phyloP scores from a whole-genome alignment of 495 filamentous ascomycete genomes.

The Xylaria flabelliformis region DNA sequence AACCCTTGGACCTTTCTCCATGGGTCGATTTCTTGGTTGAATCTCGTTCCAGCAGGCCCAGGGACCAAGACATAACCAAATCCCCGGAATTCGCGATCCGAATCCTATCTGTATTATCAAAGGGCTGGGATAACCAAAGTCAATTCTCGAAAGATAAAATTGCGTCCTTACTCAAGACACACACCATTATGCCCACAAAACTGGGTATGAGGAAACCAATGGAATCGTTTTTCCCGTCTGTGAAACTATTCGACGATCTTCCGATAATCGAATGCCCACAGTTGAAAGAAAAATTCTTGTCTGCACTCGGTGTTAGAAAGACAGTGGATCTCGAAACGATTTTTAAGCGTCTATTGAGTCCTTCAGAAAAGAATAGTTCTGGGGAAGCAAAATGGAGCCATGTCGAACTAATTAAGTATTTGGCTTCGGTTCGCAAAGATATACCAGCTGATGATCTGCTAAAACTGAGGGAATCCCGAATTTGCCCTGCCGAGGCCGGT shows the following conservation, averaged over 20 bases:
- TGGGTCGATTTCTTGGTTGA: constrained; percentile 84
- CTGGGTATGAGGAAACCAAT: constrained; percentile 84
- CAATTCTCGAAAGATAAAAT: constrained; percentile 68
- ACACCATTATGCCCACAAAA: constrained; percentile 88
- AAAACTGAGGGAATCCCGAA: constrained; percentile 73
- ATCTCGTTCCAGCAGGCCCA: constrained; percentile 51
- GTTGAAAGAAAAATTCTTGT: constrained; percentile 88
- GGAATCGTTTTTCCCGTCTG: constrained; percentile 91
- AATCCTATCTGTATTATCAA: constrained; percentile 81
- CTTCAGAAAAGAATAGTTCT: constrained; percentile 50
- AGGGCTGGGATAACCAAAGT: constrained; percentile 81
- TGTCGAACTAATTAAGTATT: constrained; percentile 91
- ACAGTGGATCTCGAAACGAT: constrained; percentile 94
- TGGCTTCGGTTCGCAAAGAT: constrained; percentile 86
- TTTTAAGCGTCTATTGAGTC: constrained; percentile 80
- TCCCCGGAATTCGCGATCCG: constrained; percentile 77
- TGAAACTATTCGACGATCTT: constrained; percentile 92
- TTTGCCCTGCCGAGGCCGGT: constrained; percentile 80
- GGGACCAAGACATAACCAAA: constrained; percentile 64
- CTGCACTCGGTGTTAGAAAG: constrained; percentile 78
- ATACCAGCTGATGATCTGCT: constrained; percentile 85
- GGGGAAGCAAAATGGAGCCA: constrained; percentile 80
- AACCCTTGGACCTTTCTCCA: constrained; percentile 76
- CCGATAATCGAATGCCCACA: constrained; percentile 77
- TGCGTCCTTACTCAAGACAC: constrained; percentile 63